Evolutionary conservation across 2,329 filamentous ascomycete genomes (phyloP).

Genomic region (Epichloe sibirici): DNA sequence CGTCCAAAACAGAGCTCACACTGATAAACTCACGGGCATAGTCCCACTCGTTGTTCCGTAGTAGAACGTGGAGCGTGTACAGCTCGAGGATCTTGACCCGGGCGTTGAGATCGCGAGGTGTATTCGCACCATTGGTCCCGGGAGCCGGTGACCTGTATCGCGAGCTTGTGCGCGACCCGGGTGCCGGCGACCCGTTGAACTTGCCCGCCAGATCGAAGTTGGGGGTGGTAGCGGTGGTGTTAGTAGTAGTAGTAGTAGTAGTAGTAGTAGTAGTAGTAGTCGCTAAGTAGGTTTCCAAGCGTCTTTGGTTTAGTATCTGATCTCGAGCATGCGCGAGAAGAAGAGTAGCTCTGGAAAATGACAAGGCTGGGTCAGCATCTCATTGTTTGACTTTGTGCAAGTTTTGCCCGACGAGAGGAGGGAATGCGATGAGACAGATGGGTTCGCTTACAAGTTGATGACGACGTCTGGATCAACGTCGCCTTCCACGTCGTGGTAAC

Average conservation of each 20-base stretch:
- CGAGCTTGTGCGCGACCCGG: constrained; percentile 22
- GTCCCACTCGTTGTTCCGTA: constrained; percentile 90
- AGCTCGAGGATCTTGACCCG: constrained; percentile 88
- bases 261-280: constrained; percentile 56
- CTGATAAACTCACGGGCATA: constrained; percentile 86
- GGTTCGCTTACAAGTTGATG: constrained; percentile 59
- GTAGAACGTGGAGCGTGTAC: constrained; percentile 89
- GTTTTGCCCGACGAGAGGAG: background rate
- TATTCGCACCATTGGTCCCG: constrained; percentile 56
- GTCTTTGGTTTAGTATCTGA: constrained; percentile 74
- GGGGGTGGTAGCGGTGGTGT: constrained; percentile 54
- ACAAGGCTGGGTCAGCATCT: background rate
- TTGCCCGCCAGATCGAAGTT: constrained; percentile 59
- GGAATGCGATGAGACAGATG: background rate
- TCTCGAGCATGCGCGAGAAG: constrained; percentile 79
- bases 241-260: constrained; percentile 55
- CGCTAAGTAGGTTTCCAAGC: constrained; percentile 80
- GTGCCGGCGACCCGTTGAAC: constrained; percentile 35
- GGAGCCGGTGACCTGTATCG: constrained; percentile 34
- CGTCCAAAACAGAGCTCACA: constrained; percentile 76
- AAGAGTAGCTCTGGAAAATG: constrained; percentile 58
- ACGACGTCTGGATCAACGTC: constrained; percentile 93
- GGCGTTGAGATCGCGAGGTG: constrained; percentile 70
- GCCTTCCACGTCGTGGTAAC: constrained; percentile 78
- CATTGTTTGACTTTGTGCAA: background rate